phyloP scores from a whole-genome alignment of 176 grass and related monocot genomes.

The Canna indica region DNA sequence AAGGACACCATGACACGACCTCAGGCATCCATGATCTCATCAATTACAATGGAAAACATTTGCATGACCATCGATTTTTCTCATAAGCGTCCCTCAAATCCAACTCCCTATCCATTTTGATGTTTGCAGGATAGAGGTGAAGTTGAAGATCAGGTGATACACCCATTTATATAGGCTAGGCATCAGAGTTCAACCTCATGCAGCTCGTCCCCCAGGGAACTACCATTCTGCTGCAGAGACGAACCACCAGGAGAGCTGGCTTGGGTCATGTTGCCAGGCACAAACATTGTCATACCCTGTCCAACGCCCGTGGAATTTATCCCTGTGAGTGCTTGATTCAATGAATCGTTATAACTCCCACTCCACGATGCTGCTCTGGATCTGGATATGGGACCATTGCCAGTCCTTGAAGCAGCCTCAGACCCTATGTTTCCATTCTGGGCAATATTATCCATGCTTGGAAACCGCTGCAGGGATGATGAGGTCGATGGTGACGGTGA shows the following conservation, averaged over 20 bases:
- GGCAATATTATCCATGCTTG: slow-evolving; percentile 64
- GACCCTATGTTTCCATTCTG: slow-evolving; percentile 22
- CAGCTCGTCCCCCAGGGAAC: slow-evolving; percentile 8
- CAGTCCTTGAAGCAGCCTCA: slow-evolving; percentile 23
- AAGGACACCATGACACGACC: slow-evolving; percentile 7
- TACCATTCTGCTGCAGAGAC: not conserved
- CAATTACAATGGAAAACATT: slow-evolving; percentile 4
- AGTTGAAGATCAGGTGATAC: not conserved
- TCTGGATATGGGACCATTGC: slow-evolving; percentile 29
- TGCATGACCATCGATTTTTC: slow-evolving; percentile 1
- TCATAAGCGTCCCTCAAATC: not conserved
- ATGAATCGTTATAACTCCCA: slow-evolving; percentile 52
- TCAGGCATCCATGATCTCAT: not conserved
- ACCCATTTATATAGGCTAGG: not conserved
- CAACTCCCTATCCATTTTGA: not conserved
- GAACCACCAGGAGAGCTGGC: no score
- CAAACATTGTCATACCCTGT: slow-evolving; percentile 28
- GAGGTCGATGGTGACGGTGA: slow-evolving; percentile 34
- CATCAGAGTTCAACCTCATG: slow-evolving; percentile 17
- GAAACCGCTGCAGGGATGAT: slow-evolving; percentile 52
- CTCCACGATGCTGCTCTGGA: slow-evolving; percentile 86
- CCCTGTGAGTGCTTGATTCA: slow-evolving; percentile 1
- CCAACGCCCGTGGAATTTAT: not conserved
- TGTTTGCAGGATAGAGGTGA: not conserved
- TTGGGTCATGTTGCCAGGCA: slow-evolving; percentile 26